These are phyloP conservation scores for Fusarium buxicola DNA, from an alignment of 2,329 filamentous ascomycete genomes.

Conservation along the genomic window DNA sequence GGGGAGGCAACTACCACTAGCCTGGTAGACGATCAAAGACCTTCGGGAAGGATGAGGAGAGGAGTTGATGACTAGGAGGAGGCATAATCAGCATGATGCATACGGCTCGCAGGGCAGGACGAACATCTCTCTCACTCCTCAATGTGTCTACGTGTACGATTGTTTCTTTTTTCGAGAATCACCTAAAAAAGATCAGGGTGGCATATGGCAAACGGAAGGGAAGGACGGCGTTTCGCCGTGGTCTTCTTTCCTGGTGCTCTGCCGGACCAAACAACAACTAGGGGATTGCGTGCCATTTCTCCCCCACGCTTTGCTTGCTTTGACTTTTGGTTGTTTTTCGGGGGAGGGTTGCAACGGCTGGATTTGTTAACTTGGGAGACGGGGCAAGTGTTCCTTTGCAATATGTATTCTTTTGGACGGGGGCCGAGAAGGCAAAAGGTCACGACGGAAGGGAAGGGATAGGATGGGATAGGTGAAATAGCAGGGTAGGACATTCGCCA, in stretches of 20 bases:
- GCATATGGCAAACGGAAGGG: conserved; percentile 41
- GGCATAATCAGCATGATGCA: conserved; percentile 50
- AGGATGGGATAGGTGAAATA: conserved; percentile 34
- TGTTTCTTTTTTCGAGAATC: conserved; percentile 51
- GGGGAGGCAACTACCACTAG: conserved; percentile 71
- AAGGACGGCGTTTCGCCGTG: conserved; percentile 41
- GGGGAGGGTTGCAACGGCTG: conserved; percentile 44
- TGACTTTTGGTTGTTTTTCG: conserved; percentile 45
- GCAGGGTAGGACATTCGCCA: conserved; percentile 38
- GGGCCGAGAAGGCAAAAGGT: conserved; percentile 31
- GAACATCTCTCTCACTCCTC: conserved; percentile 45
- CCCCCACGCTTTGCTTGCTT: conserved; percentile 44
- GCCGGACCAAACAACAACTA: conserved; percentile 39
- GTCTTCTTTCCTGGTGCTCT: conserved; percentile 39
- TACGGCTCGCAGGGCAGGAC: conserved; percentile 44
- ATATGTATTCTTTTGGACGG: conserved; percentile 45
- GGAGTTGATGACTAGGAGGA: conserved; percentile 39
- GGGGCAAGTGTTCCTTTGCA: conserved; percentile 44
- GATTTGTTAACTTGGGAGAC: conserved; percentile 43
- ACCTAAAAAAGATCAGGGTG: conserved; percentile 49
- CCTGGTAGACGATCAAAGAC: conserved; percentile 39
- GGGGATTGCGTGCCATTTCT: conserved; percentile 43
- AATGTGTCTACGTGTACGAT: conserved; percentile 54
- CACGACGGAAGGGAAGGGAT: conserved; percentile 19
- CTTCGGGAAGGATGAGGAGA: conserved; percentile 32